phyloP scores from a whole-genome alignment of 805 yeast genomes.

The Candida schatavii region DNA sequence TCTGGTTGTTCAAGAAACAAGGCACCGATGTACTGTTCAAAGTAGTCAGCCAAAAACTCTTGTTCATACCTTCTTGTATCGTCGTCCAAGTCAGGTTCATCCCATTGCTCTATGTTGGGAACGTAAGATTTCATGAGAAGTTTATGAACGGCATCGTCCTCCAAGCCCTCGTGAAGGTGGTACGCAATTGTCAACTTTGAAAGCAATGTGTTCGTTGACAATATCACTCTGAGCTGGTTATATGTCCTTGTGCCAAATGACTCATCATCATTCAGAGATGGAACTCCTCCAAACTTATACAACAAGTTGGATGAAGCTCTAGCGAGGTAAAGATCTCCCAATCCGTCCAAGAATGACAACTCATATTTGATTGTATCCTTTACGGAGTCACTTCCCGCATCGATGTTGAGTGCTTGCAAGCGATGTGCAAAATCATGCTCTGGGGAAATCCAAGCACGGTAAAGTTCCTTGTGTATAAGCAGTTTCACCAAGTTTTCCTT shows the following conservation, averaged over 20 bases:
- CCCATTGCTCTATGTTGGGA: constrained; percentile 18
- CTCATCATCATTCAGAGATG: constrained; percentile 14
- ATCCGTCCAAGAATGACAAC: constrained; percentile 38
- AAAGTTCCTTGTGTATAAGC: constrained; percentile 37
- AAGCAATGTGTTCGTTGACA: constrained; percentile 37
- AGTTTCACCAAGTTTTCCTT: constrained; percentile 30
- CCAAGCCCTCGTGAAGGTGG: constrained; percentile 30
- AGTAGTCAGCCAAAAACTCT: constrained; percentile 41
- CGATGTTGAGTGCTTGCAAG: constrained; percentile 17
- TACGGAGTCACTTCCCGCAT: constrained; percentile 15
- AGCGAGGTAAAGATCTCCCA: constrained; percentile 40
- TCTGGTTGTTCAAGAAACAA: constrained; percentile 36
- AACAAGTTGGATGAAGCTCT: constrained; percentile 34
- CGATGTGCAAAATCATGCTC: constrained; percentile 24
- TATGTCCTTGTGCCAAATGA: constrained; percentile 26
- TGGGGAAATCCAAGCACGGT: constrained; percentile 25
- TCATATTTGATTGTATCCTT: constrained; percentile 28
- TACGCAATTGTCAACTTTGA: constrained; percentile 35
- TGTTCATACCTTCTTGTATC: constrained; percentile 31
- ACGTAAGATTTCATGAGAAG: constrained; percentile 25
- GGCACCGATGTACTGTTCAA: constrained; percentile 43
- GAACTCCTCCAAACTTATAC: constrained; percentile 19
- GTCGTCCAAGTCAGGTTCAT: constrained; percentile 6
- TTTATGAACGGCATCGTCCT: constrained; percentile 25
- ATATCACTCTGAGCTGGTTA: constrained; percentile 26